Evolutionary conservation across 805 yeast species (phyloP).

Genomic region (Candida maltosa): DNA sequence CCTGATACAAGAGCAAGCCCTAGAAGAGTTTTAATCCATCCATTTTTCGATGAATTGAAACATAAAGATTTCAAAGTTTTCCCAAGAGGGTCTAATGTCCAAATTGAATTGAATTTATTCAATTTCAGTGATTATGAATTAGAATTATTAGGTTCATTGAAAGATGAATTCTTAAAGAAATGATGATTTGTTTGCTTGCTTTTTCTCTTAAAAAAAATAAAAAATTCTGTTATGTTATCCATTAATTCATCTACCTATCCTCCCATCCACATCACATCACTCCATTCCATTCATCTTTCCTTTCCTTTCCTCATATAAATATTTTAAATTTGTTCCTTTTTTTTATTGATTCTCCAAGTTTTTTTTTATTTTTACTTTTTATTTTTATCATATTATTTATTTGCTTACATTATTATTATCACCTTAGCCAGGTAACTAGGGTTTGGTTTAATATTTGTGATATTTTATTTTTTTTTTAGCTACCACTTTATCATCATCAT

Average conservation of each 20-base stretch:
- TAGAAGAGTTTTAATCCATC: constrained; percentile 78
- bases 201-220: neutral
- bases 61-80: constrained; percentile 46
- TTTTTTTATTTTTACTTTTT: too few species aligned
- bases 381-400: too few species aligned
- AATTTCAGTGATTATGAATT: constrained; percentile 71
- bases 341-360: too few species aligned
- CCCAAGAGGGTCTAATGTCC: constrained; percentile 49
- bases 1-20: constrained; percentile 84
- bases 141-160: constrained; percentile 42
- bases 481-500: neutral
- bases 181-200: neutral
- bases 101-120: constrained; percentile 48
- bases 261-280: neutral
- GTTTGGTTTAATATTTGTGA: too few species aligned
- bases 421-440: too few species aligned
- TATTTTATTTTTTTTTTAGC: neutral
- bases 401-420: too few species aligned
- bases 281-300: neutral
- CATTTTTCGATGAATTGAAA: constrained; percentile 85
- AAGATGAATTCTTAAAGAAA: constrained; percentile 23
- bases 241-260: neutral
- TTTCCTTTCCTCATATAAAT: neutral
- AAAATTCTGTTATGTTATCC: neutral
- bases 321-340: too few species aligned